Base-by-base conservation (phyloP, 345 rosid species). In the Eutrema heterophyllum region DNA sequence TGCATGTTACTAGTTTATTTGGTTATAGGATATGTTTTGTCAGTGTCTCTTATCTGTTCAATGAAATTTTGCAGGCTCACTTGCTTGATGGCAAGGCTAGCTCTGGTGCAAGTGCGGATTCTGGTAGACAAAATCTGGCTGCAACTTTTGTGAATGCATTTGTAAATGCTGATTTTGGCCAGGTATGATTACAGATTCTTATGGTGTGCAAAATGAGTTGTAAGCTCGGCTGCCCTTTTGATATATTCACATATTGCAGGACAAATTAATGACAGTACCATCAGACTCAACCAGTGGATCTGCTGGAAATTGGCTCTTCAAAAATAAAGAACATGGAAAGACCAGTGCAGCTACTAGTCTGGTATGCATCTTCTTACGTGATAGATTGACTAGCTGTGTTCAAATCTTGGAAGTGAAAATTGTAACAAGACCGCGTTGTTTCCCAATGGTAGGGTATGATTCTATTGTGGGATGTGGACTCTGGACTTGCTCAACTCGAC, bases 101-200 rank as follows among this genome's bases (percentile, higher is more conserved):
- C 84, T 84, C 88, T 78, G 83, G 89, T 68, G 82, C 88, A 46
- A 86, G 85, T 76, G 91, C 82, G 70, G 97, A 95, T 86, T 95
- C 97, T 48, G 97, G 97, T 49, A 84, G 96, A 56, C 93, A 95
- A 79, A 95, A 92, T 79, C 82, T 95, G 81, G 93, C 97, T 76
- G 96, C 97, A 26, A 92, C 97, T 49, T 95, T 95, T 79, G 99
- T 92, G 36, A 95, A 95, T 77, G 97, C 99, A 35, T 92, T 92
- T 82, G 97, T 95, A 24, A 95, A 95, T 87, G 97, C 97, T 27
- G 97, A 97, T 29, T 95, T 95, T 76, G 92, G 96, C 24, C 96
- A 92, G 96, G 98, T 93, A 78, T 72, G 46, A 41, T 65, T 58
- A 6, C 13, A 57, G 5, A 39, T 67, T 52, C 61, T 82, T 60